Evolutionary conservation across 345 rosid genomes (phyloP), one percentile per base, ranked within the genome.

Genomic region (Hevea brasiliensis): DNA sequence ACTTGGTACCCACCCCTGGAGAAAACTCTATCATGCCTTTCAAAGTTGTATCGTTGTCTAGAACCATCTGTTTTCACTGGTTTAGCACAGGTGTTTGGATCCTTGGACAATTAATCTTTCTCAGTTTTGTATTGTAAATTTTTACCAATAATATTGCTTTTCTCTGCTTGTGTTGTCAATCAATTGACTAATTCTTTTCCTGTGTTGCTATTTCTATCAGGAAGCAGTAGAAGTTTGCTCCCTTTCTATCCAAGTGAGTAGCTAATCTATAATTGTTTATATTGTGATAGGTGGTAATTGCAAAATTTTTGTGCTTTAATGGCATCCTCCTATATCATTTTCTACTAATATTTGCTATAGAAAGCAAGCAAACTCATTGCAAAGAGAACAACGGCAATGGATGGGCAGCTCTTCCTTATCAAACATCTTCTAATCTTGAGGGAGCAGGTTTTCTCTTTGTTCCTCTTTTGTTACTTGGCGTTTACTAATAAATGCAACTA

Each of bases 151-250:
- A 27, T 65, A 54, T 65, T 76, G 7, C 13, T n/a, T 9, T 64
- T 45, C 27, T 47, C 77, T 55, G 65, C 59, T 48, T 72, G 61
- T 68, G 72, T 54, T 68, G 58, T 75, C 71, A 60, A 81, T 70
- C 32, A 2, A 45, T 73, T 50, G 47, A 55, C 72, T 47, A 60
- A 56, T 66, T 32, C 37, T 70, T 68, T 61, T 55, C 74, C 53
- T 68, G 48, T 8, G 26, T 64, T 70, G 42, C 47, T 80, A 27
- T 75, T 72, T 77, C 59, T 72, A 32, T 59, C 92, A 95, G 99
- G 99, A 95, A 95, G 99, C 94, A 48, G 92, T 95, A 17, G 99
- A 95, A 88, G 85, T 92, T 77, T 95, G 99, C 83, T 86, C 98
- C 40, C 72, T 69, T 60, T 92, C 96, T 53, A 84, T 95, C 80